These are phyloP conservation scores for Xenoacremonium recifei DNA, from an alignment of 2,329 filamentous ascomycete species.

Conservation along the genomic window DNA sequence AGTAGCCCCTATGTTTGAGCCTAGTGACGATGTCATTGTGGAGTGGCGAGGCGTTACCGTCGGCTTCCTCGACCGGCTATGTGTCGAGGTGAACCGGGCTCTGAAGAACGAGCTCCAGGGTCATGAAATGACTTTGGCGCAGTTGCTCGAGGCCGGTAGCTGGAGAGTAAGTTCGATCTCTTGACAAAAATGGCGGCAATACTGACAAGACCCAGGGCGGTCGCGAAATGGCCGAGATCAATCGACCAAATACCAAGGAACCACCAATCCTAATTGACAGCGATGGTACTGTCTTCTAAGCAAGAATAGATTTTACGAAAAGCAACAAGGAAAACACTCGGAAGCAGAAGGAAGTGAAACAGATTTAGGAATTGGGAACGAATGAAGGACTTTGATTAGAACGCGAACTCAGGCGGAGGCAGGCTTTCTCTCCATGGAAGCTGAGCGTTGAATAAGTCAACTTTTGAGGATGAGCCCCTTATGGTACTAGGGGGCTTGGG, in stretches of 20 bases:
- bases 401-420: conserved; percentile 4
- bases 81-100: conserved; percentile 55
- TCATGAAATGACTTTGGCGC: conserved; percentile 73
- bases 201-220: conserved; percentile 62
- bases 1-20: conserved; percentile 58
- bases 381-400: conserved; percentile 10
- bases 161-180: conserved; percentile 74
- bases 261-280: conserved; percentile 95
- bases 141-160: conserved; percentile 91
- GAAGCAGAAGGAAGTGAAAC: conserved; percentile 19
- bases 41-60: conserved; percentile 66
- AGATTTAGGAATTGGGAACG: conserved; percentile 14
- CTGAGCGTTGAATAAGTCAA: conserved; percentile 16
- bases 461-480: background rate
- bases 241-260: conserved; percentile 92
- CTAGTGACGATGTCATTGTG: conserved; percentile 59
- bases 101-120: conserved; percentile 65
- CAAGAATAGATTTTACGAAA: no score
- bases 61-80: conserved; percentile 56
- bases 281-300: conserved; percentile 91
- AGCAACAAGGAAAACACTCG: no score
- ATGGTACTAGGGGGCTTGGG: conserved; percentile 6
- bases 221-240: conserved; percentile 92
- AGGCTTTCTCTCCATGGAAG: conserved; percentile 14
- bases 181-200: background rate